phyloP scores from a whole-genome alignment of 805 yeast species.

The Wickerhamiella azymoides region DNA sequence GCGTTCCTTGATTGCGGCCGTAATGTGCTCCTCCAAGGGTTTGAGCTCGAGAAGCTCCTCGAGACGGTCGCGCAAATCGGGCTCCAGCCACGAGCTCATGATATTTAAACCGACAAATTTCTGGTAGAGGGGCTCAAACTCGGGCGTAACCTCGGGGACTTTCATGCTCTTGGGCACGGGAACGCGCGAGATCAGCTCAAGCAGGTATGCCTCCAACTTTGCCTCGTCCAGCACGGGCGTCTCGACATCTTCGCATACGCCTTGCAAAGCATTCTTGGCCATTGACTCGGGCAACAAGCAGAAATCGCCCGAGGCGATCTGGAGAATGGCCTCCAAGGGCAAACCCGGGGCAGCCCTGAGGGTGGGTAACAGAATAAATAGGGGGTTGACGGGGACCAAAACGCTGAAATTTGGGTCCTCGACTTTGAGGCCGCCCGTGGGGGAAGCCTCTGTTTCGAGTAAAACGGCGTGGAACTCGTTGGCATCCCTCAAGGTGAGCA shows the following conservation, averaged over 20 bases:
- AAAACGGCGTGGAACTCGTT: neutral
- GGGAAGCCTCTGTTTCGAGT: neutral
- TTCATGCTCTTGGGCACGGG: slow-evolving; percentile 2
- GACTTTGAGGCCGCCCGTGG: neutral
- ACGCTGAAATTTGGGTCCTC: slow-evolving; percentile 17
- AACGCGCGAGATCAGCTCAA: slow-evolving; percentile 10
- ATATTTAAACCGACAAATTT: slow-evolving; percentile 17
- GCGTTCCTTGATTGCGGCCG: slow-evolving; percentile 7
- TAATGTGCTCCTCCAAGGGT: slow-evolving; percentile 15
- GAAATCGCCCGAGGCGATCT: slow-evolving; percentile 13
- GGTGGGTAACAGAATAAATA: slow-evolving; percentile 19
- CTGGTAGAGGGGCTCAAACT: slow-evolving; percentile 9
- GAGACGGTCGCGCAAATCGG: slow-evolving; percentile 14
- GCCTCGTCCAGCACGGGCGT: slow-evolving; percentile 10
- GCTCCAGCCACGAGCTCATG: slow-evolving; percentile 18
- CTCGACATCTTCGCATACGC: slow-evolving; percentile 11
- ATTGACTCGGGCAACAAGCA: slow-evolving; percentile 11
- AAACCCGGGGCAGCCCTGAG: slow-evolving; percentile 15
- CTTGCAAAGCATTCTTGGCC: slow-evolving; percentile 6
- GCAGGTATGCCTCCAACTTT: slow-evolving; percentile 16
- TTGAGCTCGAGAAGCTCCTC: slow-evolving; percentile 16
- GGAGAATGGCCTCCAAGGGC: slow-evolving; percentile 21
- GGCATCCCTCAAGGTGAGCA: slow-evolving; percentile 15
- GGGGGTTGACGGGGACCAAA: slow-evolving; percentile 21
- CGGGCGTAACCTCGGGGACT: slow-evolving; percentile 11